phyloP scores from a whole-genome alignment of 371 early-diverging fungal species.

The Mortierella sp. region DNA sequence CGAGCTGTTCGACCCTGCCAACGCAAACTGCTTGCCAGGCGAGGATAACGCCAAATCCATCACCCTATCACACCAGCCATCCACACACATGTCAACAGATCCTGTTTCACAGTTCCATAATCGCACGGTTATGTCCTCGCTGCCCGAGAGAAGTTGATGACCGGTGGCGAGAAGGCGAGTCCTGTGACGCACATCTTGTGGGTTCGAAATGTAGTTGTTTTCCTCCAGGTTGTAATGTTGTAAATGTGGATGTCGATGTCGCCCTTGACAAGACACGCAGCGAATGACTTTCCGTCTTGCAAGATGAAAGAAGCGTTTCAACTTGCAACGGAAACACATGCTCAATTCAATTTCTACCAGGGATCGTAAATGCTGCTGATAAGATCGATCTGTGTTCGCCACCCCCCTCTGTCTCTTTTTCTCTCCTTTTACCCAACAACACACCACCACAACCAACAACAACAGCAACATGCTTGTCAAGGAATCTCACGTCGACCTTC shows the following conservation, averaged over 20 bases:
- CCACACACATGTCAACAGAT: background rate
- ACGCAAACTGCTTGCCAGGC: background rate
- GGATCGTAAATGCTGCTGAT: background rate
- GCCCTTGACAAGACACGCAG: too few relatives aligned
- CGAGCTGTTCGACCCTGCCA: too few relatives aligned
- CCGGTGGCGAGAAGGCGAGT: background rate
- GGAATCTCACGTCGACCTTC: slow-evolving; percentile 59
- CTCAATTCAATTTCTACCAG: background rate
- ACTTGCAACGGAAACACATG: background rate
- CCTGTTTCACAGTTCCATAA: background rate
- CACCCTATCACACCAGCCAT: background rate
- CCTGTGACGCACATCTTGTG: too few relatives aligned
- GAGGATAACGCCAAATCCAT: background rate
- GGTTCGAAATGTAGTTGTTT: background rate
- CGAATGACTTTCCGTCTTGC: too few relatives aligned
- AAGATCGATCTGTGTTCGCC: background rate
- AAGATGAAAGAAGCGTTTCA: background rate
- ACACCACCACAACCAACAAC: background rate
- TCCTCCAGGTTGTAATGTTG: too few relatives aligned
- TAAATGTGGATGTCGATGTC: too few relatives aligned
- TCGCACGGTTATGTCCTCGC: background rate
- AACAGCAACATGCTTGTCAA: slow-evolving; percentile 58
- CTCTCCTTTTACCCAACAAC: background rate
- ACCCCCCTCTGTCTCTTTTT: background rate
- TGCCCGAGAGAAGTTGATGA: too few relatives aligned